Evolutionary conservation across 257 asterid species (phyloP).

Genomic region (Striga asiatica): DNA sequence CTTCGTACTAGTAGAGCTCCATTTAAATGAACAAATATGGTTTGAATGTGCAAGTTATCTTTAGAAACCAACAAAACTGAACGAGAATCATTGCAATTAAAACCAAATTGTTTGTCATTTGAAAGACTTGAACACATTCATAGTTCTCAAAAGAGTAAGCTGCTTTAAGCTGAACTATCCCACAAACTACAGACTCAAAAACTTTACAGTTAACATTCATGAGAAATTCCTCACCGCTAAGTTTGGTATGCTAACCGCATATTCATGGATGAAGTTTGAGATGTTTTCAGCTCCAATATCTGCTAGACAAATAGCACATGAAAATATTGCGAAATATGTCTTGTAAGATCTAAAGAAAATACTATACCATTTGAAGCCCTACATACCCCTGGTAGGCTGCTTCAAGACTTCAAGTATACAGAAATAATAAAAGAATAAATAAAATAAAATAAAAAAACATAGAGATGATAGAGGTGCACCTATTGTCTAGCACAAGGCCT

Average conservation of each 20-base stretch:
- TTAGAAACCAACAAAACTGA: neutral
- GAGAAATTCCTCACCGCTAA: slow-evolving; percentile 69
- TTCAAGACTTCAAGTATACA: neutral
- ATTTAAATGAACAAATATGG: neutral
- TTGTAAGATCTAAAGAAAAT: slow-evolving; percentile 7
- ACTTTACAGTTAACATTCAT: slow-evolving; percentile 34
- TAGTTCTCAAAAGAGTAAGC: slow-evolving; percentile 7
- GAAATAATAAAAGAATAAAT: neutral
- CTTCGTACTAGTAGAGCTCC: neutral
- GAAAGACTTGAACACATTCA: slow-evolving; percentile 10
- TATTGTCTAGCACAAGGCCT: neutral
- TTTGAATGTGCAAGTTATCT: neutral
- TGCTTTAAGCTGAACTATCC: slow-evolving; percentile 8
- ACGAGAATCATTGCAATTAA: neutral
- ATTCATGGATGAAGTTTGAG: slow-evolving; percentile 52
- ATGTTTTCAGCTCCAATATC: slow-evolving; percentile 39
- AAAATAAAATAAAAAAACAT: neutral
- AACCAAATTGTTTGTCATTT: slow-evolving; percentile 7
- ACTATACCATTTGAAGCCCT: slow-evolving; percentile 7
- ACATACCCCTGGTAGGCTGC: neutral
- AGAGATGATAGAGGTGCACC: neutral
- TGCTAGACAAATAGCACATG: slow-evolving; percentile 26
- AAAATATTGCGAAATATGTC: slow-evolving; percentile 10
- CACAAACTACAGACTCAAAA: slow-evolving; percentile 21
- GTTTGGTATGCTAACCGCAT: slow-evolving; percentile 48